These are phyloP conservation scores for thale cress (Arabidopsis thaliana) DNA, from an alignment of 345 rosid genomes.

Conservation along the genomic window TAIR10.1 NC_003074.8:9483001-9483500, in stretches of 20 bases:
- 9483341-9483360: neutral
- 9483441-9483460: neutral
- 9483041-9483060: too few species aligned
- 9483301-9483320: neutral
- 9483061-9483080: too few species aligned
- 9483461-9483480: neutral
- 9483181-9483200: neutral
- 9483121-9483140: too few species aligned
- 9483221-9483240: neutral
- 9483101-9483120: too few species aligned
- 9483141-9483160: neutral
- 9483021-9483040: too few species aligned
- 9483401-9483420: neutral
- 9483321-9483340: conserved; percentile 32
- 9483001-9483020: too few species aligned
- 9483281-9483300: conserved; percentile 27
- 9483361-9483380: neutral
- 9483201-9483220: neutral
- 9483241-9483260: neutral
- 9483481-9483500: too few species aligned
- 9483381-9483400: conserved; percentile 9
- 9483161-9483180: neutral
- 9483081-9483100: too few species aligned
- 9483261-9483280: neutral
- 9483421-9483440: neutral